Evolutionary conservation across 1,139 yeast genomes (phyloP), one percentile per base, ranked within the genome.

Genomic region (Geotrichum reessii): DNA sequence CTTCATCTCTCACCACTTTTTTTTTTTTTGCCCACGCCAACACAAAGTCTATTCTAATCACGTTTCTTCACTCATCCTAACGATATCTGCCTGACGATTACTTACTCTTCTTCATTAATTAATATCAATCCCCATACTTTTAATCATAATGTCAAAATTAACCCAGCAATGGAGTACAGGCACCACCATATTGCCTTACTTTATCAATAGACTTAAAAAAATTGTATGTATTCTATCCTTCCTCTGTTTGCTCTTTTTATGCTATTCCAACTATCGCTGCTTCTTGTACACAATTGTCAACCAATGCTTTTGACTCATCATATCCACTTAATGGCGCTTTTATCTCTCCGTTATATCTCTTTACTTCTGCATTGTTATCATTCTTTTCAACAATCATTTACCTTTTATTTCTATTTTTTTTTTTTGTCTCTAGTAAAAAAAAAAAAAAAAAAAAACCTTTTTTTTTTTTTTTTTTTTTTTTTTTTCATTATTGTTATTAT

Each of bases 171-270:
- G 52, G 56, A 50, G 48, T 28, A 31, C 25, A 14, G 48, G 52
- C 56, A 8, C 21, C 5, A 55, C 62, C 1, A 21, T 56, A 21
- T 24, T 60, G 19, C 62, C 62, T 2, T 51, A 42, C 48, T 60
- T 60, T 46, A 49, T 60, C 14, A 52, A 52, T 28, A 42, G 62
- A 28, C 53, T 60, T 11, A 14, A 48, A 25, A 56, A 51, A 52
- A 51, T 57, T n/a, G 61, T 59, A 56, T 22, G 61, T 58, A 42
- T 47, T 33, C 54, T 27, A 46, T 52, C 48, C 21, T 40, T 28
- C n/a, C 21, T 40, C 56, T 12, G 8, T 21, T 19, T 33, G 24
- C n/a, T 31, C 8, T 19, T 50, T 7, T 19, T 28, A 44, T 44
- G 22, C 28, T 24, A 28, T 17, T 24, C n/a, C 28, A 2, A 5